Conservation (phyloP, 1,284 basidiomycete genomes). For the Melampsora larici-populina region DNA sequence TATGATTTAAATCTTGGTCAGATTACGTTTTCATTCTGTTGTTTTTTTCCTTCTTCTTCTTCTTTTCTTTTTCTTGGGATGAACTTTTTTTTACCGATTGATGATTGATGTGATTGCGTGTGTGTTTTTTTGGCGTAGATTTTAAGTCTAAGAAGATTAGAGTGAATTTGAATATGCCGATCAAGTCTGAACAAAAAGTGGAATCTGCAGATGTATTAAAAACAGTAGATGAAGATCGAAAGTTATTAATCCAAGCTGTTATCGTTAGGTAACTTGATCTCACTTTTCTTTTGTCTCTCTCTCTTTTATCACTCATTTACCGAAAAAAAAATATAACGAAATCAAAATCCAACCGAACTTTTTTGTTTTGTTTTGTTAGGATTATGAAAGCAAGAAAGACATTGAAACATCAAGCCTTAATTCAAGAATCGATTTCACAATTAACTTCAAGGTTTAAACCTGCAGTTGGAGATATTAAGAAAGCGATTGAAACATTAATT, state of each 20-base stretch:
- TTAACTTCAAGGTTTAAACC: constrained; percentile 84
- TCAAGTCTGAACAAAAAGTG: constrained; percentile 90
- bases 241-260: constrained; percentile 93
- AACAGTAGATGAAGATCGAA: constrained; percentile 94
- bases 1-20: constrained; percentile 90
- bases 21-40: constrained; percentile 53
- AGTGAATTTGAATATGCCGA: constrained; percentile 86
- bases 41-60: too few species aligned
- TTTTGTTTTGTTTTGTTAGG: constrained; percentile 19
- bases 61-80: too few species aligned
- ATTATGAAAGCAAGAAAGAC: constrained; percentile 60
- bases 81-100: background rate
- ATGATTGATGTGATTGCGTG: background rate
- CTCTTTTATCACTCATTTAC: background rate
- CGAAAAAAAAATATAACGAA: too few species aligned
- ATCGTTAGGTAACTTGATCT: constrained; percentile 87
- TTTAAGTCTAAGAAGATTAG: constrained; percentile 98
- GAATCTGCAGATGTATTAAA: constrained; percentile 88
- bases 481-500: constrained; percentile 89
- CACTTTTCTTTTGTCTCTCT: constrained; percentile 8
- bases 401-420: constrained; percentile 90
- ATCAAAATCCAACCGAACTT: too few species aligned
- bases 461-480: constrained; percentile 78
- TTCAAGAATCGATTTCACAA: constrained; percentile 89
- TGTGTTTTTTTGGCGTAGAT: constrained; percentile 56